Evolutionary conservation across 179 eudicot genomes (phyloP), one percentile per base, ranked within the genome.

Genomic region (Corrigiola litoralis): DNA sequence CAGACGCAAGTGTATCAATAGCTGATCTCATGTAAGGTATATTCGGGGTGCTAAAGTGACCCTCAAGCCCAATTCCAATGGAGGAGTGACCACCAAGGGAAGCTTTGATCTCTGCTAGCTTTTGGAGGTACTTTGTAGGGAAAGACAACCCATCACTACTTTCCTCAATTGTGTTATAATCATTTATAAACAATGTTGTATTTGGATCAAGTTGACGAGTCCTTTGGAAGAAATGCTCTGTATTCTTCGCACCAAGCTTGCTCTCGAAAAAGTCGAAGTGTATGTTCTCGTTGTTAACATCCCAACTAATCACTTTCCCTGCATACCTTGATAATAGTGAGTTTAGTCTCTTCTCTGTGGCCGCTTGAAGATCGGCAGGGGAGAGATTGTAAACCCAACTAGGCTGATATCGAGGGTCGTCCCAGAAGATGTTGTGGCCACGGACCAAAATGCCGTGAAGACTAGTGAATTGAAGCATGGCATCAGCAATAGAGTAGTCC

Each of bases 391-490:
- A 21, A 16, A 78, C 68, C 90, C 90, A 87, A 2, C 21, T 0
- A 0, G 80, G 83, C 23, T 77, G 79, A 61, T 29, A 73, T 0
- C 12, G 47, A 0, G 80, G 79, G 50, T 87, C 80, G 12, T 79
- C 82, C 94, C 95, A 87, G 32, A 85, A 72, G 1, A 87, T 64
- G 65, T 83, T 85, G 74, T 87, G 95, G 37, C 95, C 94, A 0
- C 89, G 83, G 16, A 84, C 74, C 0, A 44, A 1, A 34, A 87
- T 52, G 28, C 75, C 65, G 45, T 70, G 54, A 0, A 63, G 33
- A 14, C 27, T 20, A 34, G 79, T 65, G n/a, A 82, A 81, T 0
- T 18, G 29, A 3, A 87, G 64, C 82, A 87, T 72, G 44, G 79
- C 71, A 25, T 87, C 95, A 0, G 88, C 10, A 2, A 17, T 54